Evolutionary conservation across 1,139 yeast genomes (phyloP).

Genomic region (Candida albicans): DNA sequence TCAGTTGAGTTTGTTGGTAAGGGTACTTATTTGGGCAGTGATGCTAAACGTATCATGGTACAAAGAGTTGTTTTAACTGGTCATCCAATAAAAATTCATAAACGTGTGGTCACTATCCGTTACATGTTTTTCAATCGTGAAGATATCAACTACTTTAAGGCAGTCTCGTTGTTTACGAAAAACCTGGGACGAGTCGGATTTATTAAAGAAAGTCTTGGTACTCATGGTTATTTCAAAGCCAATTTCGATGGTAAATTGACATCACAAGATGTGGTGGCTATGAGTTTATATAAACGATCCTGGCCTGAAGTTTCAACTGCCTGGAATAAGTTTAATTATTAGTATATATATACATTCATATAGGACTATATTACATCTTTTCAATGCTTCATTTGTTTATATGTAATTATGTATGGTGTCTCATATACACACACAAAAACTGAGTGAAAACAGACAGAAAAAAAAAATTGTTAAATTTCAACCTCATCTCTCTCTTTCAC

Average conservation of each 20-base stretch:
- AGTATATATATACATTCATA: neutral
- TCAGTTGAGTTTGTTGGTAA: conserved; percentile 74
- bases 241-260: conserved; percentile 88
- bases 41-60: conserved; percentile 79
- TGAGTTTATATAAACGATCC: conserved; percentile 90
- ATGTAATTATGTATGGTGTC: too few species aligned
- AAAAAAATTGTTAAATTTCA: neutral
- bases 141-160: conserved; percentile 87
- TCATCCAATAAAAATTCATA: conserved; percentile 93
- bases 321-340: conserved; percentile 20
- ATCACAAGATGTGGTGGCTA: conserved; percentile 90
- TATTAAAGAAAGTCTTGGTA: conserved; percentile 93
- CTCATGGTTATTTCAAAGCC: conserved; percentile 97
- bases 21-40: conserved; percentile 87
- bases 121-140: conserved; percentile 96
- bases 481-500: conserved; percentile 1
- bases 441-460: neutral
- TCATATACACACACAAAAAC: too few species aligned
- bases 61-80: conserved; percentile 91
- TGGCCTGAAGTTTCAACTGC: conserved; percentile 67
- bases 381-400: too few species aligned
- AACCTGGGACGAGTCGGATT: conserved; percentile 83
- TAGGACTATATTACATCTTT: neutral
- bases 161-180: conserved; percentile 89
- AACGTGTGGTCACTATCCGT: conserved; percentile 84